phyloP scores from a whole-genome alignment of 257 asterid genomes.

The Primulina huaijiensis region DNA sequence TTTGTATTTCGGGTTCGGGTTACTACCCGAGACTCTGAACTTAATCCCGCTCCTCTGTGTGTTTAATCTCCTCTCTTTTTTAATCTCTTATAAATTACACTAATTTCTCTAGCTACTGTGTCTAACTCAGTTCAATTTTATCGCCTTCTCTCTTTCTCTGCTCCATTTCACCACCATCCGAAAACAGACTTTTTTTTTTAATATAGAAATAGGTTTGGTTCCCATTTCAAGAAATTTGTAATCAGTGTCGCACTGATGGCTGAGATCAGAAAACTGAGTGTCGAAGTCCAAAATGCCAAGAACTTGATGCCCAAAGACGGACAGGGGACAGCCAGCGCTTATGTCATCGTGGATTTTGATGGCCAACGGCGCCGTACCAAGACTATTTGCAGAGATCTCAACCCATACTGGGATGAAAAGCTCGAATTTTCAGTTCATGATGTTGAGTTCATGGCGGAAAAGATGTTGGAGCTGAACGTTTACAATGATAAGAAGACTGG shows the following conservation, averaged over 20 bases:
- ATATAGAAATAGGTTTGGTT: neutral
- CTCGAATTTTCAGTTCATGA: slow-evolving; percentile 73
- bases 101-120: slow-evolving; percentile 14
- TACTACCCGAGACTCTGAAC: too few relatives aligned
- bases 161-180: neutral
- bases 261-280: slow-evolving; percentile 51
- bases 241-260: slow-evolving; percentile 33
- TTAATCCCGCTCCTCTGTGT: slow-evolving; percentile 11
- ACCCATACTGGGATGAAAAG: slow-evolving; percentile 86
- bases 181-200: neutral
- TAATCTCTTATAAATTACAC: slow-evolving; percentile 23
- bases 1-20: too few relatives aligned
- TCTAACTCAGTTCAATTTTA: slow-evolving; percentile 9
- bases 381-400: slow-evolving; percentile 71
- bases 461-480: slow-evolving; percentile 61
- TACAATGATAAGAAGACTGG: slow-evolving; percentile 76
- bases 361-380: slow-evolving; percentile 91
- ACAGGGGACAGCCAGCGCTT: slow-evolving; percentile 91
- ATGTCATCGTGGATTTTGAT: slow-evolving; percentile 71
- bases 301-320: slow-evolving; percentile 96
- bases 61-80: slow-evolving; percentile 15
- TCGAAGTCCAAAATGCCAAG: slow-evolving; percentile 70
- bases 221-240: neutral
- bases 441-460: slow-evolving; percentile 46
- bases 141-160: slow-evolving; percentile 17